Percentiles rank a stretch among this genome's conserved stretches.
Evolutionary conservation across 2,329 filamentous ascomycete species (phyloP).

Genomic region (Elsinoe fawcettii): DNA sequence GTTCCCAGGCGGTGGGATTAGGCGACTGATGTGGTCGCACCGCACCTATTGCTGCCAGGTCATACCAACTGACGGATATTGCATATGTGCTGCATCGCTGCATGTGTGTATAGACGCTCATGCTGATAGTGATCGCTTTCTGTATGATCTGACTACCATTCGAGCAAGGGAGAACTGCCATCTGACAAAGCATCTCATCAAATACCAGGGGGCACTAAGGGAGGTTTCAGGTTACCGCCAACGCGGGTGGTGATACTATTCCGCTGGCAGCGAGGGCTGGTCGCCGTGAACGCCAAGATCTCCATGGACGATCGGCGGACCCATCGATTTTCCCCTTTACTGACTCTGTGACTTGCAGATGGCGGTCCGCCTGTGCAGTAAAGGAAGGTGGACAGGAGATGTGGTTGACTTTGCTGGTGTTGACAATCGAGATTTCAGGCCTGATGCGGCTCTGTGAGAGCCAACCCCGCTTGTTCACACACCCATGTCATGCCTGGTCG

Average conservation of each 20-base stretch:
- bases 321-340: background rate
- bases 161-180: background rate
- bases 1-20: background rate
- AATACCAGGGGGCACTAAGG: conserved; percentile 8
- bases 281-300: conserved; percentile 3
- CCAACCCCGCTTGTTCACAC: background rate
- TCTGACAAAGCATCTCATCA: background rate
- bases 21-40: background rate
- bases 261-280: background rate
- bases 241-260: background rate
- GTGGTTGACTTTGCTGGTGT: background rate
- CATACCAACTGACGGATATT: too few relatives aligned
- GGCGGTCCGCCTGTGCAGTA: background rate
- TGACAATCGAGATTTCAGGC: background rate
- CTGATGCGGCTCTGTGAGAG: background rate
- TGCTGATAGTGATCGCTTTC: background rate
- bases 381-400: background rate
- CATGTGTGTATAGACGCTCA: background rate
- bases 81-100: too few relatives aligned
- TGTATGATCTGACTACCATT: background rate
- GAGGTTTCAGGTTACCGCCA: conserved; percentile 11
- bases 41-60: too few relatives aligned
- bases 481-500: background rate
- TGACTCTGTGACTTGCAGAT: background rate
- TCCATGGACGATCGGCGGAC: background rate